A percentile compares a stretch with the other conserved stretches of the same genome.
These are phyloP conservation scores for Penicillium coprophilum DNA, from an alignment of 495 filamentous ascomycete species.

Conservation along the genomic window DNA sequence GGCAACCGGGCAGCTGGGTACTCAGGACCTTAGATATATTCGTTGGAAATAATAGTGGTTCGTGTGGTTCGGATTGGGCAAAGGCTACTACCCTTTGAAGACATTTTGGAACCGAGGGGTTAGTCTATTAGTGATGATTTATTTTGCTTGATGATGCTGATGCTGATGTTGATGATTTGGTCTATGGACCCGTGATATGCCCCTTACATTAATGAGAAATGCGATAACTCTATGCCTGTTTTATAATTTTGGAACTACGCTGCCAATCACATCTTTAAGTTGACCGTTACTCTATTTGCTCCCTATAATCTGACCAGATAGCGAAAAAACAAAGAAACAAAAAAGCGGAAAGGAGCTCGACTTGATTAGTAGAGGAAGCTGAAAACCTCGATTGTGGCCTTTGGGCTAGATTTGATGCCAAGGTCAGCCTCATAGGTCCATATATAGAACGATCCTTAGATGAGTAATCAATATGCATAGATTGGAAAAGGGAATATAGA, in stretches of 20 bases:
- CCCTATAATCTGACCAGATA: neutral
- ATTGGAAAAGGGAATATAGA: neutral
- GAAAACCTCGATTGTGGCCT: neutral
- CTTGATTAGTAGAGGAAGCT: neutral
- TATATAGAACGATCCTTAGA: neutral
- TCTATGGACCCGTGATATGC: conserved; percentile 11
- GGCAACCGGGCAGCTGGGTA: neutral
- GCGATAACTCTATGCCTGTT: conserved; percentile 7
- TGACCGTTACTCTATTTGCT: neutral
- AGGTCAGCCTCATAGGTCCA: neutral
- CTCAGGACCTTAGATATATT: neutral
- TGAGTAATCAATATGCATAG: neutral
- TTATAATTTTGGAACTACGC: neutral
- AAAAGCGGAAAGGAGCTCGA: no score
- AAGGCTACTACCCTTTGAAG: neutral
- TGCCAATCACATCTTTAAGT: neutral
- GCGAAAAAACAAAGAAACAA: no score
- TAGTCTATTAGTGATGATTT: neutral
- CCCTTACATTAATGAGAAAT: conserved; percentile 15
- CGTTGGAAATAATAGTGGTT: neutral
- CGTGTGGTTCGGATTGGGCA: no score
- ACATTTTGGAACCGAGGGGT: neutral
- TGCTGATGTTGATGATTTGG: conserved; percentile 5
- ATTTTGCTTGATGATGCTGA: conserved; percentile 3
- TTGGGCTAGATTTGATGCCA: neutral